phyloP scores from a whole-genome alignment of 2,329 filamentous ascomycete genomes.

The Hymenoscyphus infarciens region DNA sequence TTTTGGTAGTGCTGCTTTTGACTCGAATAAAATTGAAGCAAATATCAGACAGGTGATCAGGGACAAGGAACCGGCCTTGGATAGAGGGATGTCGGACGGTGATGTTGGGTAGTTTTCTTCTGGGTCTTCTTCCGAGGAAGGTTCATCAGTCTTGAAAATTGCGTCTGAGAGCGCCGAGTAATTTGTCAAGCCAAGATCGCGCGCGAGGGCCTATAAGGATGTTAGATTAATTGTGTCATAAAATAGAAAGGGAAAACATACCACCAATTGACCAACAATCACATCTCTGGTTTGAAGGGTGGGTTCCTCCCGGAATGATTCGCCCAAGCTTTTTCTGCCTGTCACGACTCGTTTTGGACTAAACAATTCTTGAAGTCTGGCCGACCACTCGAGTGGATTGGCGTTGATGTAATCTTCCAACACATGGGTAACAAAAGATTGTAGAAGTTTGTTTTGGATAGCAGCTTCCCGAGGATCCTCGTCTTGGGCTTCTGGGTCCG shows the following conservation, averaged over 20 bases:
- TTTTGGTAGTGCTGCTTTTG: slow-evolving; percentile 49
- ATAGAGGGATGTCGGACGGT: slow-evolving; percentile 53
- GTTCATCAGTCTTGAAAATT: slow-evolving; percentile 43
- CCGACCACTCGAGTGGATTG: slow-evolving; percentile 58
- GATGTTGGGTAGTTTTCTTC: slow-evolving; percentile 46
- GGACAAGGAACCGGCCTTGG: slow-evolving; percentile 55
- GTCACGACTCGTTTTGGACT: slow-evolving; percentile 62
- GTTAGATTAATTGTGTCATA: slow-evolving; percentile 11
- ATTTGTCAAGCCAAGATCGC: slow-evolving; percentile 53
- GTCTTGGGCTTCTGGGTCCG: slow-evolving; percentile 56
- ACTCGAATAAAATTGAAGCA: slow-evolving; percentile 57
- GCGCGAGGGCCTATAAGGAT: slow-evolving; percentile 40
- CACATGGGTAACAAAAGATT: slow-evolving; percentile 75
- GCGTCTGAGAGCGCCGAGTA: slow-evolving; percentile 44
- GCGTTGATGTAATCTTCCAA: slow-evolving; percentile 69
- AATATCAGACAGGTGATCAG: slow-evolving; percentile 61
- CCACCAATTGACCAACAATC: slow-evolving; percentile 68
- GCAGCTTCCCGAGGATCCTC: slow-evolving; percentile 57
- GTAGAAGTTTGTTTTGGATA: slow-evolving; percentile 62
- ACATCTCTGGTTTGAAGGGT: slow-evolving; percentile 58
- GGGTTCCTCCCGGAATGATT: slow-evolving; percentile 62
- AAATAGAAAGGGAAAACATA: slow-evolving; percentile 38
- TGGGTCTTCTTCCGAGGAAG: slow-evolving; percentile 38
- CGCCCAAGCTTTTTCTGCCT: slow-evolving; percentile 56
- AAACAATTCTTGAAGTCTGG: slow-evolving; percentile 65